phyloP scores from a whole-genome alignment of 2,329 filamentous ascomycete species.

The Pestalotiopsis sp. region DNA sequence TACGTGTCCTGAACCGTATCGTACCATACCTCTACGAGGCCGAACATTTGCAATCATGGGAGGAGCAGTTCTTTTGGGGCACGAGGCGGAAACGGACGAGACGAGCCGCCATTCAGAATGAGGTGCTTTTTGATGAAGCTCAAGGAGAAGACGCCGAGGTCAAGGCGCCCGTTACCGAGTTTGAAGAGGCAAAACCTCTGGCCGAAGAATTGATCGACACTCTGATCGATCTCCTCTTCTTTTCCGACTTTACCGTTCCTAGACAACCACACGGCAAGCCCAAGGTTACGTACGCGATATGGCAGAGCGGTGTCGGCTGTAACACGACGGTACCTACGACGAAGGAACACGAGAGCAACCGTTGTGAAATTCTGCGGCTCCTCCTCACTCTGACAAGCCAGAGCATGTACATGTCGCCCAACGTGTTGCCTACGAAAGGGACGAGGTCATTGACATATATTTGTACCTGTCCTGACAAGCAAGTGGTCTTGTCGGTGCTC shows the following conservation, averaged over 20 bases:
- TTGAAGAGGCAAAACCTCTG: conserved; percentile 81
- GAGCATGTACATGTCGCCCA: conserved; percentile 89
- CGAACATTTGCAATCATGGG: conserved; percentile 81
- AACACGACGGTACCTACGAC: conserved; percentile 86
- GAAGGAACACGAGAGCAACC: conserved; percentile 90
- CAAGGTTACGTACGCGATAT: conserved; percentile 91
- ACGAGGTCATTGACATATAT: conserved; percentile 87
- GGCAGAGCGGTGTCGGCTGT: conserved; percentile 97
- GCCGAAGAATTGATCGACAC: conserved; percentile 93
- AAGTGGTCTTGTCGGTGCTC: conserved; percentile 84
- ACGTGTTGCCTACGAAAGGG: conserved; percentile 77
- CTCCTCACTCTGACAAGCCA: conserved; percentile 85
- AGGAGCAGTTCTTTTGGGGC: conserved; percentile 92
- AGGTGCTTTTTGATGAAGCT: conserved; percentile 84
- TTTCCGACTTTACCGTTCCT: conserved; percentile 84
- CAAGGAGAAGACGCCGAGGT: conserved; percentile 54
- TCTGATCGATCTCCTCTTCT: conserved; percentile 87
- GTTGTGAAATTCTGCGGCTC: conserved; percentile 85
- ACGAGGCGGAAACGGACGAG: conserved; percentile 72
- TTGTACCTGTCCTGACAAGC: conserved; percentile 85
- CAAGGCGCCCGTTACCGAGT: conserved; percentile 59
- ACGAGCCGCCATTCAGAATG: conserved; percentile 64
- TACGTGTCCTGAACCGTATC: conserved; percentile 85
- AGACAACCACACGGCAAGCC: conserved; percentile 69
- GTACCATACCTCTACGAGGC: conserved; percentile 92